These are phyloP conservation scores for Phalaenopsis hybrid DNA, from an alignment of 116 monocot species.

Conservation along the genomic window DNA sequence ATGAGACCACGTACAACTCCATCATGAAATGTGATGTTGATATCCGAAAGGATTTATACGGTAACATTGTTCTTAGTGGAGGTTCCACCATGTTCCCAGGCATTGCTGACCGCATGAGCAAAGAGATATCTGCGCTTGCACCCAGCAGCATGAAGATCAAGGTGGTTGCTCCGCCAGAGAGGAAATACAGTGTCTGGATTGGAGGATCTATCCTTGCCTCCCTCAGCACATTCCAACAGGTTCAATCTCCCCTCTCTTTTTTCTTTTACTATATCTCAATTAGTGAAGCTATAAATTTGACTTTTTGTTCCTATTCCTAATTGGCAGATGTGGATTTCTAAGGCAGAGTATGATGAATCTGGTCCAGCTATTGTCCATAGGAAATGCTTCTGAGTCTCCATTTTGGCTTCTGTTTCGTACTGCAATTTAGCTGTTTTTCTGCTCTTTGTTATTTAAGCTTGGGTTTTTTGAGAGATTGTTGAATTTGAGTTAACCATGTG, in stretches of 20 bases:
- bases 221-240: conserved; percentile 5
- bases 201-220: conserved; percentile 8
- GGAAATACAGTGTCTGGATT: conserved; percentile 8
- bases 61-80: conserved; percentile 17
- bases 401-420: background rate
- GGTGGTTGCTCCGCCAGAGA: conserved; percentile 4
- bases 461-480: background rate
- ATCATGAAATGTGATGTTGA: conserved; percentile 22
- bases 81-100: conserved; percentile 8
- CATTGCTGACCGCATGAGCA: conserved; percentile 6
- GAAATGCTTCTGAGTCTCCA: conserved; percentile 30
- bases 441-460: background rate
- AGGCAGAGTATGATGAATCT: conserved; percentile 47
- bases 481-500: background rate
- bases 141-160: conserved; percentile 8
- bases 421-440: background rate
- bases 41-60: conserved; percentile 19
- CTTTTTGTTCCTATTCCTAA: background rate
- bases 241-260: background rate
- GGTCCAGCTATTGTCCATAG: conserved; percentile 48
- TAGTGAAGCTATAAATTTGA: too few relatives aligned
- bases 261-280: background rate
- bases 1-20: conserved; percentile 14
- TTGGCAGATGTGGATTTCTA: conserved; percentile 56
- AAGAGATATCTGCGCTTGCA: background rate